Percentiles rank a stretch among this genome's conserved stretches.
These are phyloP conservation scores for Boletus tomentosulus DNA, from an alignment of 768 basidiomycete species.

Conservation along the genomic window DNA sequence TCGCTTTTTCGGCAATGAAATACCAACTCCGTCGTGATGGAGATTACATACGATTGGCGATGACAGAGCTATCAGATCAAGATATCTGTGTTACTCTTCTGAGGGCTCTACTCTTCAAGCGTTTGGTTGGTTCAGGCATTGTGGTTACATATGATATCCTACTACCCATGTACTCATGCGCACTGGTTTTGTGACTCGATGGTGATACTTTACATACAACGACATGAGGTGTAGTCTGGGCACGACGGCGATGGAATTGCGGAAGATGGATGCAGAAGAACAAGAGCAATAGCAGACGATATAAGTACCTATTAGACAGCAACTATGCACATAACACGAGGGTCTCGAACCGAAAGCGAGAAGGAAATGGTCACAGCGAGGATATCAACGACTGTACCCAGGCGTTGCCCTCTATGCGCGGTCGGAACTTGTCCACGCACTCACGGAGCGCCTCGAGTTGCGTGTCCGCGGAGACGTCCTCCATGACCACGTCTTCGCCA, in stretches of 20 bases:
- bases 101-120: neutral
- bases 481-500: slow-evolving; percentile 44
- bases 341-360: neutral
- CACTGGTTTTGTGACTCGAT: no score
- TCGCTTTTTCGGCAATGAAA: neutral
- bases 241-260: no score
- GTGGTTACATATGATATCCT: neutral
- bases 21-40: neutral
- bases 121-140: neutral
- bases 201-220: no score
- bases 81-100: neutral
- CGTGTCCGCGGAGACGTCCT: slow-evolving; percentile 38
- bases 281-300: neutral
- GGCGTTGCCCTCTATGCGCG: slow-evolving; percentile 68
- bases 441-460: slow-evolving; percentile 48
- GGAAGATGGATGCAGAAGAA: neutral
- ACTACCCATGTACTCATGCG: no score
- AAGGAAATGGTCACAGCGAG: slow-evolving; percentile 28
- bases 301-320: neutral
- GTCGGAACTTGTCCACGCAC: slow-evolving; percentile 61
- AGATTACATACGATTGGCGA: neutral
- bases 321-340: neutral
- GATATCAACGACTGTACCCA: slow-evolving; percentile 69
- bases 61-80: neutral
- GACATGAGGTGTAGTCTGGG: no score